Base-by-base conservation (phyloP, 2,329 filamentous ascomycete species). In the Alternaria triticina region DNA sequence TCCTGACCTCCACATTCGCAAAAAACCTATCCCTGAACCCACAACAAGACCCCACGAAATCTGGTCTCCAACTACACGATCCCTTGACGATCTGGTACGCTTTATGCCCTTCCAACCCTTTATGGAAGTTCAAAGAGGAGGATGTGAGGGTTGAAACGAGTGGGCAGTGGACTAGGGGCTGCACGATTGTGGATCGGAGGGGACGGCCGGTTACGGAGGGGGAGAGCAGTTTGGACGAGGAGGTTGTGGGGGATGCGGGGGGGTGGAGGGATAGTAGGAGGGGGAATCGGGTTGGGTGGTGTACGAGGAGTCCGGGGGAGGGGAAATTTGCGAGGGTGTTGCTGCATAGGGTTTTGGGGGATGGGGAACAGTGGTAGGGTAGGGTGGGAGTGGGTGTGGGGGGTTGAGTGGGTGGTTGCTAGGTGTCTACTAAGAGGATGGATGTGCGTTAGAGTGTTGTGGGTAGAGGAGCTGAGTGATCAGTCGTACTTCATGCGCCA, bases 101-200 rank as follows among this genome's bases (percentile, higher is more conserved):
- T 6, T 55, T 80, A 1, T 67, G 66, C 1, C 13, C 70, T 2
- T 36, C 45, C 2, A 63, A 73, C 22, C 13, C 64, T 0, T 59
- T 54, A 1, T 83, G 82, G 82, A 65, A 76, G 23, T 76, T 83
- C 55, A 74, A 71, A 17, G 68, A 73, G n/a, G 75, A 97, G 79
- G 96, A 99, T 77, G 90, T 99, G 59, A 87, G 96, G 20, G 85
- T 99, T 44, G 96, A 99, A 82, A 96, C 94, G 0, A 83, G 87
- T 3, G 96, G 95, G 2, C 96, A 98, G 83, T 99, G 96, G 96
- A 97, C 94, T 49, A 86, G 93, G 60, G 95, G 96, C 1, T 94
- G 96, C 90, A 94, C 94, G 75, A 86, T 98, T 30, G 84, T 94
- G 44, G 96, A 99, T 83, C 86, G 89, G 36, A 86, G 96, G 47